Evolutionary conservation across 768 basidiomycete genomes (phyloP).

Genomic region (Suillus occidentalis): DNA sequence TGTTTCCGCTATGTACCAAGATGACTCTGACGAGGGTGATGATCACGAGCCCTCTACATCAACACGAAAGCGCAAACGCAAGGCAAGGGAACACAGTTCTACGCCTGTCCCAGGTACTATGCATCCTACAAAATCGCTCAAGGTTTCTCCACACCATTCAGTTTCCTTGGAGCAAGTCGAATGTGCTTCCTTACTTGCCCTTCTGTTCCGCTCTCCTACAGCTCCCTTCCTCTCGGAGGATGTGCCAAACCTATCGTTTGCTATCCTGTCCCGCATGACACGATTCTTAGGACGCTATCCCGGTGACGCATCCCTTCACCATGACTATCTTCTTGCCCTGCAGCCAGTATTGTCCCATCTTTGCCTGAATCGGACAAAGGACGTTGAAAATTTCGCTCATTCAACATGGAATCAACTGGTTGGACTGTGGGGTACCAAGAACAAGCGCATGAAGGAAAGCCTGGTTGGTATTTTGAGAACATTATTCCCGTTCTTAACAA

Average conservation of each 20-base stretch:
- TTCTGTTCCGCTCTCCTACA: conserved; percentile 56
- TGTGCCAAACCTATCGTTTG: conserved; percentile 34
- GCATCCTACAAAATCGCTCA: conserved; percentile 23
- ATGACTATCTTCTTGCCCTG: conserved; percentile 69
- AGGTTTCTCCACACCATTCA: conserved; percentile 26
- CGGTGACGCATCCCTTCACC: conserved; percentile 75
- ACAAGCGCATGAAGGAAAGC: conserved; percentile 73
- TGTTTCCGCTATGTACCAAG: conserved; percentile 32
- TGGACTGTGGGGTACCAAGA: conserved; percentile 77
- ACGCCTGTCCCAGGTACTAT: conserved; percentile 19
- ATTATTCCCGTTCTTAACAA: conserved; percentile 70
- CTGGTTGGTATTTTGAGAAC: conserved; percentile 70
- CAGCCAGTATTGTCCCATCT: conserved; percentile 71
- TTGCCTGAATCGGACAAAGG: conserved; percentile 69
- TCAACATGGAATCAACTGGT: conserved; percentile 65
- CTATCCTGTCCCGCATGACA: conserved; percentile 58
- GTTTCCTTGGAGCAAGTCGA: conserved; percentile 66
- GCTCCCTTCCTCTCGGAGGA: conserved; percentile 55
- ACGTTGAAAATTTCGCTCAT: conserved; percentile 60
- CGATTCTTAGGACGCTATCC: conserved; percentile 68
- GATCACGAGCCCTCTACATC: conserved; percentile 24
- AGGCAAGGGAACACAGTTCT: conserved; percentile 20
- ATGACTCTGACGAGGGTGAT: conserved; percentile 31
- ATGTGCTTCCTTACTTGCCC: conserved; percentile 60
- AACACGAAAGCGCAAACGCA: conserved; percentile 25